A percentile compares a stretch with the other conserved stretches of the same genome.
Conservation (phyloP, 768 basidiomycete genomes). For the Termitomyces eurrhizus region DNA sequence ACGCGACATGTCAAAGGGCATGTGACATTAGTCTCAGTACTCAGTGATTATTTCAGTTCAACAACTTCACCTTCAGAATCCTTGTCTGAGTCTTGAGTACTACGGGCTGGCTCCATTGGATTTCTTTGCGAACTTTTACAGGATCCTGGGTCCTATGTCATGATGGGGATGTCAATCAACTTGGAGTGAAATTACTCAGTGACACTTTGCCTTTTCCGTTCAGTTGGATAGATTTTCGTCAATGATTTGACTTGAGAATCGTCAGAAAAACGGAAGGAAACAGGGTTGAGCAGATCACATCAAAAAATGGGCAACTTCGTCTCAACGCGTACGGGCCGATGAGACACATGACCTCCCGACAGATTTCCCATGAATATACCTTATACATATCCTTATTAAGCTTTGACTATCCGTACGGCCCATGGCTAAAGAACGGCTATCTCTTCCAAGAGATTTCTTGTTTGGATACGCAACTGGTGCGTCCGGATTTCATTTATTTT, state of each 20-base stretch:
- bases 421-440: background rate
- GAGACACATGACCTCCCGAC: background rate
- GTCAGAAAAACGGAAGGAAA: background rate
- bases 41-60: no score
- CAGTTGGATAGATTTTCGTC: background rate
- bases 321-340: background rate
- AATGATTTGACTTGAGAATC: background rate
- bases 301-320: background rate
- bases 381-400: background rate
- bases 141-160: background rate
- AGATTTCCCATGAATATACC: background rate
- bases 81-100: background rate
- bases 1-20: background rate
- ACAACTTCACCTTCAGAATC: no score
- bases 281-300: background rate
- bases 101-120: background rate
- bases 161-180: background rate
- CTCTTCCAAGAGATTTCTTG: constrained; percentile 29
- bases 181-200: background rate
- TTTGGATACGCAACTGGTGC: constrained; percentile 33
- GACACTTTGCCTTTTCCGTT: no score
- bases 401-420: background rate
- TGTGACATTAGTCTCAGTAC: background rate
- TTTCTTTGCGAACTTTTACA: background rate
- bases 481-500: background rate